Evolutionary conservation across 2,329 filamentous ascomycete species (phyloP), one percentile per base, ranked within the genome.

Genomic region (Ophiostoma angusticollis): DNA sequence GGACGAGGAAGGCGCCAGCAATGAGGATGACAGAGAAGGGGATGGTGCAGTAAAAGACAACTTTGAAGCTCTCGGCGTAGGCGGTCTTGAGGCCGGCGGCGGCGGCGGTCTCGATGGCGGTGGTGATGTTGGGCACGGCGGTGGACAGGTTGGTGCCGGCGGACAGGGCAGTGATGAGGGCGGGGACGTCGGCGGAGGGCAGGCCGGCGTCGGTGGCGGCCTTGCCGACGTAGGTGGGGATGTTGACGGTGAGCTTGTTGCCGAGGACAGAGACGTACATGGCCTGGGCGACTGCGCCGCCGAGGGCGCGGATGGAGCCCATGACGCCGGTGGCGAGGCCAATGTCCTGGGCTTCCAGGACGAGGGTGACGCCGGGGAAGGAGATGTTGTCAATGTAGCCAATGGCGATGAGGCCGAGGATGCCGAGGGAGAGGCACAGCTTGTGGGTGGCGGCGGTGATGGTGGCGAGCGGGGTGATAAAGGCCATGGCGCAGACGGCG

Each of bases 331-430:
- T 61, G 39, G 50, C 63, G 13, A 67, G 55, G 13, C 64, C 63
- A 31, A 67, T 65, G 43, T 67, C 64, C 44, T 64, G 58, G 5
- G 64, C 53, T 41, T 63, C 63, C 50, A 58, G 64, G 30, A 68
- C 57, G 9, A 65, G 55, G 2, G 62, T 61, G 19, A 67, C 61
- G 7, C 59, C 60, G 1, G 62, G 58, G 35, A 64, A 54, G n/a
- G 55, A 50, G 36, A 62, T 52, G 47, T 59, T 62, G 42, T 62
- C 59, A 38, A 62, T 23, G 27, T 36, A 39, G 36, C 60, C 60
- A 18, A 58, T 56, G 31, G 50, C 52, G 11, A 46, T 45, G 35
- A 52, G 53, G 8, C 50, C 55, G 7, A 62, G 33, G 7, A 53
- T 42, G 14, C 55, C 55, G 25, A 59, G 50, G n/a, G 54, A 52